These are phyloP conservation scores for Xylaria cubensis DNA, from an alignment of 495 filamentous ascomycete species.

Conservation along the genomic window DNA sequence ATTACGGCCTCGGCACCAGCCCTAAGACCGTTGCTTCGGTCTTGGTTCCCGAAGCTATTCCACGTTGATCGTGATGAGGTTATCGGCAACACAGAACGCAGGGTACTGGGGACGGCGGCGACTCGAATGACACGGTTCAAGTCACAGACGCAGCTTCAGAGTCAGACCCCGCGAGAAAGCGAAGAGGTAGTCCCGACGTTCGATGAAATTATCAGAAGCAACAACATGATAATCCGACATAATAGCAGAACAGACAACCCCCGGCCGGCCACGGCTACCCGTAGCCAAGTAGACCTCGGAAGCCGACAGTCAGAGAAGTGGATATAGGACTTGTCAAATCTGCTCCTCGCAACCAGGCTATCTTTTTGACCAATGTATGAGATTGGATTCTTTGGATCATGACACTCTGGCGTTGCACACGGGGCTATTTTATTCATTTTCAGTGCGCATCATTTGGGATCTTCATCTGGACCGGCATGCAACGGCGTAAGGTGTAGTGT, in stretches of 20 bases:
- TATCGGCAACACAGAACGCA: constrained; percentile 32
- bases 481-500: constrained; percentile 4
- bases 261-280: constrained; percentile 2
- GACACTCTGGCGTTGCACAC: neutral
- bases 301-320: constrained; percentile 18
- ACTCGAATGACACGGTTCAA: constrained; percentile 30
- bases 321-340: neutral
- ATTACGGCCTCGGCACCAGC: constrained; percentile 58
- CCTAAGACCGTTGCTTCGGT: constrained; percentile 49
- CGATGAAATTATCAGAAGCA: constrained; percentile 51
- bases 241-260: neutral
- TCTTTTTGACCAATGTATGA: neutral
- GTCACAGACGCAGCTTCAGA: constrained; percentile 45
- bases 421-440: neutral
- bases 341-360: neutral
- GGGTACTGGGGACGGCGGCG: constrained; percentile 16
- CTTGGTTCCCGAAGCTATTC: constrained; percentile 50
- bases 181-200: constrained; percentile 54
- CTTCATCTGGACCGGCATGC: constrained; percentile 7
- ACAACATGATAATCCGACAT: constrained; percentile 43
- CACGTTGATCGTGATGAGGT: constrained; percentile 34
- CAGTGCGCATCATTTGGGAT: constrained; percentile 9
- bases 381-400: constrained; percentile 6
- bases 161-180: constrained; percentile 46
- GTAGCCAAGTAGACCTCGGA: neutral